phyloP scores from a whole-genome alignment of 208 protist genomes.

The Crithidia fasciculata region DNA sequence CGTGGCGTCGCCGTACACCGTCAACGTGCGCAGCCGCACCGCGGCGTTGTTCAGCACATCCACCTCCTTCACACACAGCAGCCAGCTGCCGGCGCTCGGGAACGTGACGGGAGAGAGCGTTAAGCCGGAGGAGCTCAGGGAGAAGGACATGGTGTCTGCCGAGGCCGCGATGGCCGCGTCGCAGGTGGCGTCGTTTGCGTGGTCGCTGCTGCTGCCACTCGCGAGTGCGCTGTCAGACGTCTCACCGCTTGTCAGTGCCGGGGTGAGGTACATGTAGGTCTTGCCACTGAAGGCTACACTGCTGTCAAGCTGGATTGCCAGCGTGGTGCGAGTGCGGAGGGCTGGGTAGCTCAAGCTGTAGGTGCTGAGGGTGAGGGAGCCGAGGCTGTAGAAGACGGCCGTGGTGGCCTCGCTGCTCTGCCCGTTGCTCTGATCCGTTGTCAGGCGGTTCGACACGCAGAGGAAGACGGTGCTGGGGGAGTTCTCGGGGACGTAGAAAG shows the following conservation, averaged over 20 bases:
- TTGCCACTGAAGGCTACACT: slow-evolving; percentile 36
- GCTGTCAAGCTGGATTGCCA: slow-evolving; percentile 46
- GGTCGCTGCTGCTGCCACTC: background rate
- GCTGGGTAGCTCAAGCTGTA: slow-evolving; percentile 60
- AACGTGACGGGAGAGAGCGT: slow-evolving; percentile 42
- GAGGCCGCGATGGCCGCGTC: slow-evolving; percentile 21
- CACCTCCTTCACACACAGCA: slow-evolving; percentile 54
- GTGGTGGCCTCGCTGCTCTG: slow-evolving; percentile 23
- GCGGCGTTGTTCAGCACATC: slow-evolving; percentile 28
- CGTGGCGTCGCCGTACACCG: slow-evolving; percentile 51
- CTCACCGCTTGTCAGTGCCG: background rate
- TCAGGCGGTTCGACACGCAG: slow-evolving; percentile 63
- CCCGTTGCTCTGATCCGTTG: slow-evolving; percentile 12
- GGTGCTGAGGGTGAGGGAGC: slow-evolving; percentile 29
- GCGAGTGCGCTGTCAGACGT: background rate
- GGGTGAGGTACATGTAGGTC: slow-evolving; percentile 43
- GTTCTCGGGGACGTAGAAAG: slow-evolving; percentile 49
- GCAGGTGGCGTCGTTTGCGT: slow-evolving; percentile 11
- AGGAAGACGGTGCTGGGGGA: slow-evolving; percentile 35
- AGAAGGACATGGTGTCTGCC: slow-evolving; percentile 30
- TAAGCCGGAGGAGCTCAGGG: slow-evolving; percentile 14
- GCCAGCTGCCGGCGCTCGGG: slow-evolving; percentile 40
- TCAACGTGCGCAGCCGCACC: slow-evolving; percentile 38
- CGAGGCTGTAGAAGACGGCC: slow-evolving; percentile 40
- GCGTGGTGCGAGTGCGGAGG: slow-evolving; percentile 36